Base-by-base conservation (phyloP, 345 rosid genomes). In the Noccaea bulbosa region DNA sequence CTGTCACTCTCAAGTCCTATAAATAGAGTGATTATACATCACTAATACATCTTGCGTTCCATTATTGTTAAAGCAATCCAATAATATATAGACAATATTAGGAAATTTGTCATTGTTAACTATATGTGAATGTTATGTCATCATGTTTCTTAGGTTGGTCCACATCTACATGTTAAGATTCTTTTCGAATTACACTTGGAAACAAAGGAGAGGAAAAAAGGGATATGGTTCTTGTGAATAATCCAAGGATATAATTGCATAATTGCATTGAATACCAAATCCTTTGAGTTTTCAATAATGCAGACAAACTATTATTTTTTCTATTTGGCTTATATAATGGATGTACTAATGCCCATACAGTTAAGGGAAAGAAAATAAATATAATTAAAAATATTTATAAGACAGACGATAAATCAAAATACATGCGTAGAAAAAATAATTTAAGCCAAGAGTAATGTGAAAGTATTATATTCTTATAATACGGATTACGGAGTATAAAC, bases 151-250 rank as follows among this genome's bases (percentile, higher is more conserved):
- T 37, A 63, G 49, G 79, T 75, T 76, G 79, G 79, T 76, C 79
- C 75, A 74, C 73, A 60, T 37, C 63, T 55, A 67, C 58, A 56
- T 63, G 71, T 70, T 76, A 56, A 76, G 67, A 76, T 76, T 63
- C 79, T 70, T 76, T 70, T 76, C 75, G 63, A 76, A 63, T 49
- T 62, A 59, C 73, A 60, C 69, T 74, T 67, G 64, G 55, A 67
- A 74, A 67, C 78, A 74, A 74, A 47, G 9, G 16, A 57, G 62
- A 48, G 35, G 35, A 27, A 54, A 51, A 55, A 75, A 22, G 35
- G 66, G 54, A 75, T 69, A 56, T 75, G 66, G 79, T 75, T 69
- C 75, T 62, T 75, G 43, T 70, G 75, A 76, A 76, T 76, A 76
- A 75, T 69, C 79, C 79, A 75, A 69, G 53, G 47, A 75, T 69